These are phyloP conservation scores for Eutypa lata DNA, from an alignment of 2,329 filamentous ascomycete species.

Conservation along the genomic window DNA sequence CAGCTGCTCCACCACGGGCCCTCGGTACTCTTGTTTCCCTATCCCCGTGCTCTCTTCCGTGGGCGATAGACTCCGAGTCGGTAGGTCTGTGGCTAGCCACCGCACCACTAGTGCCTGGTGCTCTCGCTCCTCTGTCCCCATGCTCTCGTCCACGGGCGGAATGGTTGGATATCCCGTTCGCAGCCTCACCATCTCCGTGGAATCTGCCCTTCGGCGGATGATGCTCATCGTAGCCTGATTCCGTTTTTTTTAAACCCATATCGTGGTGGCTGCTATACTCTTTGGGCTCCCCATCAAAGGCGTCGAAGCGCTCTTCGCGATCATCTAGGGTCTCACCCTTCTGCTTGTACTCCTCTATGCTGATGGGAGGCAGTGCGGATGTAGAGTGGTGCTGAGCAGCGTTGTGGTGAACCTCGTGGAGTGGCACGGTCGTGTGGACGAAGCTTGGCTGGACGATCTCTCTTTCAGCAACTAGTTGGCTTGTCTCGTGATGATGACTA, in stretches of 20 bases:
- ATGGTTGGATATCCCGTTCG: constrained; percentile 4
- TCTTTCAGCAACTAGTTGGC: constrained; percentile 70
- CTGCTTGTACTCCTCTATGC: constrained; percentile 58
- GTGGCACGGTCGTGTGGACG: constrained; percentile 67
- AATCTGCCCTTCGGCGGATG: constrained; percentile 6
- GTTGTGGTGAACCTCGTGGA: constrained; percentile 71
- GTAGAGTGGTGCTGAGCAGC: constrained; percentile 63
- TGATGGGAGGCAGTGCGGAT: constrained; percentile 61
- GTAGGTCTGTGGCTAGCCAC: constrained; percentile 8
- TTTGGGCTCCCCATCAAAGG: constrained; percentile 61
- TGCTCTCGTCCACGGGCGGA: background rate
- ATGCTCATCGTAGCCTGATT: constrained; percentile 8
- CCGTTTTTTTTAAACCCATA: constrained; percentile 13
- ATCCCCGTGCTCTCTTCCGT: background rate
- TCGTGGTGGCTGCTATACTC: constrained; percentile 34
- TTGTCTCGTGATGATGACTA: constrained; percentile 60
- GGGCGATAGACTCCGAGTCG: constrained; percentile 5
- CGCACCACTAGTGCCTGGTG: background rate
- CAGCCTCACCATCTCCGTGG: constrained; percentile 9
- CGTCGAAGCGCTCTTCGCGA: constrained; percentile 53
- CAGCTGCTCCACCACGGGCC: constrained; percentile 3
- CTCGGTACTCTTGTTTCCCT: background rate
- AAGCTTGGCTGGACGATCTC: constrained; percentile 65
- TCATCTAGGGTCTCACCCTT: constrained; percentile 53
- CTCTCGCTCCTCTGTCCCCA: background rate